Evolutionary conservation across 805 yeast genomes (phyloP).

Genomic region (Hanseniaspora thailandica): DNA sequence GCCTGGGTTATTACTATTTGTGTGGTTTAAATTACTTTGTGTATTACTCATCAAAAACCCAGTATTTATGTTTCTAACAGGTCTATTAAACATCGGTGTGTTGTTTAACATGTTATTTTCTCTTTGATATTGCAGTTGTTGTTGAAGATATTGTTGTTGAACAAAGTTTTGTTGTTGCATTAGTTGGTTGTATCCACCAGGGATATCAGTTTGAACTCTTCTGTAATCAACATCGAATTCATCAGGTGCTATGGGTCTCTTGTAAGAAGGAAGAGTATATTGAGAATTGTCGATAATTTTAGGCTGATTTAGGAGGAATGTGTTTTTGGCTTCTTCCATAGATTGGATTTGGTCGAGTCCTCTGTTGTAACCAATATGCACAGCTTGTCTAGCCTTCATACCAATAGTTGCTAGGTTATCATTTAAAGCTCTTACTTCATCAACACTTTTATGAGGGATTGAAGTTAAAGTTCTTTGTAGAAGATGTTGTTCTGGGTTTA

Average conservation of each 20-base stretch:
- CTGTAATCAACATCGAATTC: conserved; percentile 10
- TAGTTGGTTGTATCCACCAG: conserved; percentile 13
- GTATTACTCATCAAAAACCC: conserved; percentile 1
- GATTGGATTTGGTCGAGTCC: not conserved
- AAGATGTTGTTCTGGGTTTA: conserved; percentile 5
- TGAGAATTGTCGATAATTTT: conserved; percentile 6
- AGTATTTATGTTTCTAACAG: conserved; percentile 13
- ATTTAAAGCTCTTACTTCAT: conserved; percentile 1
- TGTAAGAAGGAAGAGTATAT: conserved; percentile 11
- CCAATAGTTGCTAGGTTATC: conserved; percentile 44
- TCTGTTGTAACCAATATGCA: conserved; percentile 46
- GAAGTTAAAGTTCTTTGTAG: conserved; percentile 7
- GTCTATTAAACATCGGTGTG: not conserved
- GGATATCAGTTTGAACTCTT: conserved; percentile 15
- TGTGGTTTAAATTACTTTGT: not conserved
- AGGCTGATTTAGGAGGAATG: not conserved
- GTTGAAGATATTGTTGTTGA: conserved; percentile 9
- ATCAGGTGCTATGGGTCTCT: conserved; percentile 8
- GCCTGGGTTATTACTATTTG: not conserved
- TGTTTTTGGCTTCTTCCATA: not conserved
- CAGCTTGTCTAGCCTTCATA: conserved; percentile 59
- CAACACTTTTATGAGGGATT: not conserved
- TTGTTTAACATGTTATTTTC: not conserved
- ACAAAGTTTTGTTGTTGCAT: conserved; percentile 1
- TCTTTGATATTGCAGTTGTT: conserved; percentile 12